phyloP scores from a whole-genome alignment of 2,329 filamentous ascomycete genomes.

The Cladosporium halotolerans region DNA sequence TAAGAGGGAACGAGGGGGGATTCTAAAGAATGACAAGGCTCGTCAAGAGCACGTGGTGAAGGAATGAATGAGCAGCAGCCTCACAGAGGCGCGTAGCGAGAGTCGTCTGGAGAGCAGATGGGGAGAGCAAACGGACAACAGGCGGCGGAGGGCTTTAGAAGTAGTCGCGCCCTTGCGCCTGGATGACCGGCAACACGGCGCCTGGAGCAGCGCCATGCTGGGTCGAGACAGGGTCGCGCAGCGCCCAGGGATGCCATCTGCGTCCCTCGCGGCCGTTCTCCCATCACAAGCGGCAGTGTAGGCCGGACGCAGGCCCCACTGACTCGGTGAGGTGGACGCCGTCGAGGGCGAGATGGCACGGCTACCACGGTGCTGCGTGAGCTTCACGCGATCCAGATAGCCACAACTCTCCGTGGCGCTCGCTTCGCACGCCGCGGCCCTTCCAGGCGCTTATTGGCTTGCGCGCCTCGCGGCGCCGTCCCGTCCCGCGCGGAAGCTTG shows the following conservation, averaged over 20 bases:
- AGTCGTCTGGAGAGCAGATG: slow-evolving; percentile 4
- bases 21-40: slow-evolving; percentile 10
- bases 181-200: slow-evolving; percentile 1
- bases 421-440: not conserved
- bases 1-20: not conserved
- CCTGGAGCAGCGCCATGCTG: not conserved
- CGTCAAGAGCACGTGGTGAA: slow-evolving; percentile 7
- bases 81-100: slow-evolving; percentile 8
- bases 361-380: slow-evolving; percentile 6
- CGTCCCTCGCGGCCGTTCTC: not conserved
- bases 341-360: slow-evolving; percentile 3
- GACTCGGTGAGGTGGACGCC: not conserved
- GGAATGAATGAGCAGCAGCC: slow-evolving; percentile 8
- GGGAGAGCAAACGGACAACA: too few species aligned
- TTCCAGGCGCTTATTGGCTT: not conserved
- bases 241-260: too few species aligned
- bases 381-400: not conserved
- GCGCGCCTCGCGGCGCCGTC: not conserved
- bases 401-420: not conserved
- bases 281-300: not conserved
- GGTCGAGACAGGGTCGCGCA: too few species aligned
- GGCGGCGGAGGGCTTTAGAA: not conserved
- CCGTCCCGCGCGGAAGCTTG: not conserved
- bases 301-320: not conserved
- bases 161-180: slow-evolving; percentile 6